Evolutionary conservation across 805 yeast genomes (phyloP), one percentile per base, ranked within the genome.

Genomic region (Helenozyma rhizophorensis): DNA sequence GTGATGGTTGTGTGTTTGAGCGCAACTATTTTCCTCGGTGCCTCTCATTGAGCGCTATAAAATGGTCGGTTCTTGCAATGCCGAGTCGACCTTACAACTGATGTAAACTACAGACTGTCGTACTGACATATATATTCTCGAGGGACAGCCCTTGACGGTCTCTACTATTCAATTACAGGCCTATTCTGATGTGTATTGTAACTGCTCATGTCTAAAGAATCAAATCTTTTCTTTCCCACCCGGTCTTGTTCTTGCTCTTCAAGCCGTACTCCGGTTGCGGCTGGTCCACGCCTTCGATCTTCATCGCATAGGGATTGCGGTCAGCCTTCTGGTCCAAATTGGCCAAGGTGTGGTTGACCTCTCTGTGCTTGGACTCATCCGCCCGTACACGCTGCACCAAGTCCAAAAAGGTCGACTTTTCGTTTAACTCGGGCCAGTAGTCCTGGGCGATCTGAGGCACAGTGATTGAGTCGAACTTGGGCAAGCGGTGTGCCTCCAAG

Each of bases 341-440:
- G 10, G 84, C 88, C 49, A 80, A 70, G 0, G 88, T 82, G 48
- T 81, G 89, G 58, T 81, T 82, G 18, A 82, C 88, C 50, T 82
- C 89, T 55, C 89, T 69, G 51, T 81, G 88, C 53, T 81, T 81
- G 25, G 86, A 80, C 55, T 81, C 89, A 49, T 81, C 89, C 1
- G 89, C 89, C 42, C 88, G 70, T 15, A 82, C 64, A 44, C 77
- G 69, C 37, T 69, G 65, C 28, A 82, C 62, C 50, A 82, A 65
- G 42, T 81, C 86, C 37, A 65, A 63, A 57, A 81, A 72, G 2
- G 75, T 60, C 17, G 81, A 65, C 15, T 74, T 50, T 19, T 68
- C 69, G 25, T 48, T 47, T 62, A 82, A 63, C 19, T 56, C 65
- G 13, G 72, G 67, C 85, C 86, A 81, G 57, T 82, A 81, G 37